Percentiles rank a stretch among this genome's conserved stretches.
These are phyloP conservation scores for Saccharum officinarum DNA, from an alignment of 176 grass and related monocot genomes.

Conservation along the genomic window DNA sequence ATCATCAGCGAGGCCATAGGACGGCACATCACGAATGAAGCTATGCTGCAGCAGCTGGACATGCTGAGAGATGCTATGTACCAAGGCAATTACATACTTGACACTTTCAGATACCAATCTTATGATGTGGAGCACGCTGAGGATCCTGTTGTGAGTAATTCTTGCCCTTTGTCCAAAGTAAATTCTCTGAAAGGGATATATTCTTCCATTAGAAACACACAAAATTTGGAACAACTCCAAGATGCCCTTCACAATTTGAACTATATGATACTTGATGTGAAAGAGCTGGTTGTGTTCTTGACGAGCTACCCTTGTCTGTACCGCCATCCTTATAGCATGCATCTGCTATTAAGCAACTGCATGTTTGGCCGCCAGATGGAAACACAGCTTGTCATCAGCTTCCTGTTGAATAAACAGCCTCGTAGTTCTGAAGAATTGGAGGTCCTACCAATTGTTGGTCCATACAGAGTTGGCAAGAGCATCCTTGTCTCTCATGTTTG, in stretches of 20 bases:
- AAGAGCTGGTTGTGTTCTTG: no score
- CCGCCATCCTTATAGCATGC: slow-evolving; percentile 6
- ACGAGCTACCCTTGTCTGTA: no score
- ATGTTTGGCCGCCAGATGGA: slow-evolving; percentile 16
- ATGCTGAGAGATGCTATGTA: background rate
- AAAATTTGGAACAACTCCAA: background rate
- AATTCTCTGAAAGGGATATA: background rate
- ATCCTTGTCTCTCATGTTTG: slow-evolving; percentile 37
- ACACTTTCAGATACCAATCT: background rate
- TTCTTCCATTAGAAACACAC: no score
- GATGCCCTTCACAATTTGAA: background rate
- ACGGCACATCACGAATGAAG: background rate
- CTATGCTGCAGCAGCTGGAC: background rate
- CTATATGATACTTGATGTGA: background rate
- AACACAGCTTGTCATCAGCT: background rate
- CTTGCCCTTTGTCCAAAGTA: background rate
- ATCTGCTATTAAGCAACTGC: background rate
- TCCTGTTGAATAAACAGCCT: background rate
- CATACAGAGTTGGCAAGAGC: background rate
- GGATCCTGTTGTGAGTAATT: background rate
- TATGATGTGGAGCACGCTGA: background rate
- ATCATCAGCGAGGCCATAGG: background rate
- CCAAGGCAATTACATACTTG: background rate
- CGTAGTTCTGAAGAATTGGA: background rate
- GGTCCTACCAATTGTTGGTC: slow-evolving; percentile 21